These are phyloP conservation scores for Penicillium salamii DNA, from an alignment of 495 filamentous ascomycete species.

Conservation along the genomic window DNA sequence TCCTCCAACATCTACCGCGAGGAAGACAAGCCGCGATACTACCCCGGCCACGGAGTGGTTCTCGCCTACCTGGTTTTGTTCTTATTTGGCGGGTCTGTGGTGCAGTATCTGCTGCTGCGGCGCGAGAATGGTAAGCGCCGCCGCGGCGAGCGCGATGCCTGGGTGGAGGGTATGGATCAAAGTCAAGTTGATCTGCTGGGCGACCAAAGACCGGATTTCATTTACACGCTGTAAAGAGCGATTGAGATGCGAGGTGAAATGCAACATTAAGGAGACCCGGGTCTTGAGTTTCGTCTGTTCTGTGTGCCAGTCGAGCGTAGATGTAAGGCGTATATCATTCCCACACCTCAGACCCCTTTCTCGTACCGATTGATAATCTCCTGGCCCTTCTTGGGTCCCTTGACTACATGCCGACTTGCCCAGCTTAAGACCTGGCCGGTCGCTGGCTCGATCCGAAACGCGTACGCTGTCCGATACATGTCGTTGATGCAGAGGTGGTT, in stretches of 20 bases:
- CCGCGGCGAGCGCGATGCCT: constrained; percentile 67
- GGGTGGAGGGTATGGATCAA: constrained; percentile 43
- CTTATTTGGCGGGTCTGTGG: constrained; percentile 56
- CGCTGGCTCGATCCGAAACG: constrained; percentile 36
- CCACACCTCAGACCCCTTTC: constrained; percentile 20
- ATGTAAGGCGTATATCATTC: no score
- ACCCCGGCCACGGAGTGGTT: constrained; percentile 57
- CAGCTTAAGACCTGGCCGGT: constrained; percentile 42
- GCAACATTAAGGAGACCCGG: no score
- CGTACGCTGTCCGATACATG: constrained; percentile 49
- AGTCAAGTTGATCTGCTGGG: constrained; percentile 47
- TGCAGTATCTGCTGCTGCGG: constrained; percentile 63
- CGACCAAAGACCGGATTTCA: constrained; percentile 73
- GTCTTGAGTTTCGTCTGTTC: no score
- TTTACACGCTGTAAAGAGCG: constrained; percentile 62
- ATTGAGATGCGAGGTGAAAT: background rate
- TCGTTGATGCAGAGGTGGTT: constrained; percentile 49
- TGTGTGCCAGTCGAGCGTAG: no score
- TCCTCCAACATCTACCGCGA: constrained; percentile 68
- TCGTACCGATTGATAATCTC: constrained; percentile 45
- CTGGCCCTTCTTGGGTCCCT: constrained; percentile 47
- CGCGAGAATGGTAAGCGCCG: constrained; percentile 36
- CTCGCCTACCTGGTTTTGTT: constrained; percentile 60
- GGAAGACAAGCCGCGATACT: constrained; percentile 52
- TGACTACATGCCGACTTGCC: constrained; percentile 47